Conservation (phyloP, 805 yeast genomes). For the Myxozyma vanderwaltii region DNA sequence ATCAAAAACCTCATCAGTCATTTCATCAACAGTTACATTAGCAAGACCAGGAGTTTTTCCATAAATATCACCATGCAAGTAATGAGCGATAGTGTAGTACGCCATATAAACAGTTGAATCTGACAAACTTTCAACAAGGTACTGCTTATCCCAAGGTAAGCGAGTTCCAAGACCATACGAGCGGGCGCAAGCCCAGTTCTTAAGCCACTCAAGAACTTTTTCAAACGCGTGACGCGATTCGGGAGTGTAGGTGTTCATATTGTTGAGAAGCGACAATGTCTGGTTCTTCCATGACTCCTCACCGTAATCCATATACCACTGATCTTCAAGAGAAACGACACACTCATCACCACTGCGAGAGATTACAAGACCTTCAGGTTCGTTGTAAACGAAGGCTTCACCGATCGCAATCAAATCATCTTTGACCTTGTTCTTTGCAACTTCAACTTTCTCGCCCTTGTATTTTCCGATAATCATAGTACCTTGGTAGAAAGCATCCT, state of each 20-base stretch:
- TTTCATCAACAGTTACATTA: slow-evolving; percentile 72
- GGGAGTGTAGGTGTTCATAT: slow-evolving; percentile 74
- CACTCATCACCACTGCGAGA: slow-evolving; percentile 97
- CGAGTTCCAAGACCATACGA: slow-evolving; percentile 93
- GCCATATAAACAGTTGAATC: slow-evolving; percentile 97
- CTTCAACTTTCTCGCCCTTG: slow-evolving; percentile 86
- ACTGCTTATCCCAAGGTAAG: slow-evolving; percentile 95
- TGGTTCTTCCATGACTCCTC: slow-evolving; percentile 84
- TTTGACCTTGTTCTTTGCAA: slow-evolving; percentile 83
- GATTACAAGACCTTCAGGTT: slow-evolving; percentile 86
- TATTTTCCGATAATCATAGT: slow-evolving; percentile 76
- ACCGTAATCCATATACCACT: slow-evolving; percentile 98
- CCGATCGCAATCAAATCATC: slow-evolving; percentile 76
- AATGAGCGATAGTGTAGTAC: slow-evolving; percentile 85
- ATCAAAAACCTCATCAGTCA: slow-evolving; percentile 94
- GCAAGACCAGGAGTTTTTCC: slow-evolving; percentile 76
- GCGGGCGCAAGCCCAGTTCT: slow-evolving; percentile 98
- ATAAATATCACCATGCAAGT: slow-evolving; percentile 81
- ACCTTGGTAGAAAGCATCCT: slow-evolving; percentile 96
- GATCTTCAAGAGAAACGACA: slow-evolving; percentile 95
- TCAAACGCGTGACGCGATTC: slow-evolving; percentile 92
- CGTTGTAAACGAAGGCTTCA: slow-evolving; percentile 85
- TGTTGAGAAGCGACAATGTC: slow-evolving; percentile 75
- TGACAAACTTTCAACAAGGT: slow-evolving; percentile 89
- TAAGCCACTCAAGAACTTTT: slow-evolving; percentile 92